Conservation (phyloP, 2,329 filamentous ascomycete genomes). For the Xylaria sp. region DNA sequence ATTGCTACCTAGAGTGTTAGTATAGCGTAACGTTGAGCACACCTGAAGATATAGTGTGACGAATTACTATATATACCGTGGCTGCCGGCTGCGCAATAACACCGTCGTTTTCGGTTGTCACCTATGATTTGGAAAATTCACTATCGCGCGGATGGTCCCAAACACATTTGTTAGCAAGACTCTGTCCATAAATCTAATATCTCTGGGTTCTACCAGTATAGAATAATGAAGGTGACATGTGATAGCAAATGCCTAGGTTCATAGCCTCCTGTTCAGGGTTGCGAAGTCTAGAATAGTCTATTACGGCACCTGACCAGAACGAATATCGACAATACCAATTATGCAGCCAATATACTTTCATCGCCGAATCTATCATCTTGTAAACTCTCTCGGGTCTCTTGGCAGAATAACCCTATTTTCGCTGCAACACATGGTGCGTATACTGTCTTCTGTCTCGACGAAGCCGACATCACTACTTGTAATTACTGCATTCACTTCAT, state of each 20-base stretch:
- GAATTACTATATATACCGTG: too few species aligned
- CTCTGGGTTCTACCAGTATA: background rate
- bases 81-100: too few species aligned
- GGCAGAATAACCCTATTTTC: constrained; percentile 1
- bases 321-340: background rate
- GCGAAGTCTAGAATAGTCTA: constrained; percentile 15
- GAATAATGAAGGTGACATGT: background rate
- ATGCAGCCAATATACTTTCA: constrained; percentile 6
- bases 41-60: background rate
- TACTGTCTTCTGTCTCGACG: constrained; percentile 5
- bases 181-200: background rate
- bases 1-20: background rate
- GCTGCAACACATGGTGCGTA: background rate
- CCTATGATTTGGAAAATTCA: too few species aligned
- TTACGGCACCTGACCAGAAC: constrained; percentile 6
- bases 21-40: too few species aligned
- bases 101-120: too few species aligned
- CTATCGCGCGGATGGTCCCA: background rate
- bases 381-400: background rate
- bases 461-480: background rate
- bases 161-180: background rate
- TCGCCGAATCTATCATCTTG: background rate
- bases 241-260: background rate
- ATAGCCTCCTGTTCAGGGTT: background rate
- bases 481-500: constrained; percentile 1